Evolutionary conservation across 2,329 filamentous ascomycete species (phyloP).

Genomic region (Cercospora beticola): DNA sequence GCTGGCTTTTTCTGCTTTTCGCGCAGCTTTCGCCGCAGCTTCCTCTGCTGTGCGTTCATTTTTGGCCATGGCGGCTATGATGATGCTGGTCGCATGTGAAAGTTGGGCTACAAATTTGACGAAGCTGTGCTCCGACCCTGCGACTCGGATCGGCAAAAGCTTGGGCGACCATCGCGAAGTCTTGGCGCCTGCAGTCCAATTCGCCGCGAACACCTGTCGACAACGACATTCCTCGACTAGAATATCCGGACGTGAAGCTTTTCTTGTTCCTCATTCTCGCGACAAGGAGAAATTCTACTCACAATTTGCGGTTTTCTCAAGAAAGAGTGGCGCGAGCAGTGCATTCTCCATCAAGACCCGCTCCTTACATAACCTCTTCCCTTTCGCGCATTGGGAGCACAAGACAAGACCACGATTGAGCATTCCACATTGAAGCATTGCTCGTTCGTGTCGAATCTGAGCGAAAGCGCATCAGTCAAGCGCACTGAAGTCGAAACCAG

Average conservation of each 20-base stretch:
- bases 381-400: neutral
- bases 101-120: constrained; percentile 5
- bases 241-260: neutral
- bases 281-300: neutral
- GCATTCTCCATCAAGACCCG: neutral
- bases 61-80: neutral
- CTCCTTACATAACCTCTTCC: neutral
- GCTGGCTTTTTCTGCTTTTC: constrained; percentile 16
- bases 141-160: constrained; percentile 5
- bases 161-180: neutral
- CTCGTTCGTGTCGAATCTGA: neutral
- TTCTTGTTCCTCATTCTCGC: neutral
- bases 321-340: neutral
- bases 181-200: neutral
- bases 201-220: constrained; percentile 2
- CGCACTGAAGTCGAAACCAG: neutral
- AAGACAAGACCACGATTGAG: neutral
- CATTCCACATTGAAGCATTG: neutral
- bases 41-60: constrained; percentile 19
- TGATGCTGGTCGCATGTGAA: constrained; percentile 8
- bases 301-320: neutral
- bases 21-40: constrained; percentile 13
- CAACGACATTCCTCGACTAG: neutral
- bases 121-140: constrained; percentile 6
- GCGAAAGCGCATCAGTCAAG: neutral